Percentiles rank a stretch among this genome's conserved stretches.
Evolutionary conservation across 169 alveolate species (phyloP).

Genomic region (Cystoisospora suis): DNA sequence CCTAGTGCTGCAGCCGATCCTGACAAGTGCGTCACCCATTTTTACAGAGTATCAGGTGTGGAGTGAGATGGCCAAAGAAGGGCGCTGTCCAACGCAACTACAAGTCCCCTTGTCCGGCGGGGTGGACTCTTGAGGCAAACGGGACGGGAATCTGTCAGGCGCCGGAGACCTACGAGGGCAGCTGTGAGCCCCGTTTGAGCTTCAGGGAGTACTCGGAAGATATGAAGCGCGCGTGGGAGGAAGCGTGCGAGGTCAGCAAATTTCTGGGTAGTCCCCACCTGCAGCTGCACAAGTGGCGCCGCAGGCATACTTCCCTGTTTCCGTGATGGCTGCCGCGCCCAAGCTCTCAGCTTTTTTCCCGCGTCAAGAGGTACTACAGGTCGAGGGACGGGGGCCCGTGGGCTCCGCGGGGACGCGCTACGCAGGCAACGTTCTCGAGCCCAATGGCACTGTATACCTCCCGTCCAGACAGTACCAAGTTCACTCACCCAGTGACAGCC

Average conservation of each 20-base stretch:
- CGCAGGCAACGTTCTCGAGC: constrained; percentile 40
- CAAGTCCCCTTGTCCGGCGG: constrained; percentile 51
- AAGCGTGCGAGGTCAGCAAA: constrained; percentile 51
- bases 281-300: too few relatives aligned
- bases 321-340: constrained; percentile 31
- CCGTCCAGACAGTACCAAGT: constrained; percentile 39
- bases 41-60: constrained; percentile 37
- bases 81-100: constrained; percentile 54
- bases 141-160: constrained; percentile 52
- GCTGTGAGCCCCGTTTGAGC: constrained; percentile 47
- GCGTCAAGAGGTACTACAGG: background rate
- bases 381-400: constrained; percentile 46
- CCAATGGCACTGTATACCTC: constrained; percentile 48
- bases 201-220: constrained; percentile 37
- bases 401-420: constrained; percentile 39
- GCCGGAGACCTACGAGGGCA: constrained; percentile 48
- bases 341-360: constrained; percentile 27
- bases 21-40: background rate
- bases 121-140: constrained; percentile 48
- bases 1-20: background rate
- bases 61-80: constrained; percentile 54
- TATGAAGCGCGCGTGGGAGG: constrained; percentile 56
- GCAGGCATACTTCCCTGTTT: constrained; percentile 57
- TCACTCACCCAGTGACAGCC: background rate
- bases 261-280: too few relatives aligned